Percentiles rank a stretch among this genome's conserved stretches.
Evolutionary conservation across 129 eudicot species (phyloP).

Genomic region (Chrysanthemum lavandulifolium): DNA sequence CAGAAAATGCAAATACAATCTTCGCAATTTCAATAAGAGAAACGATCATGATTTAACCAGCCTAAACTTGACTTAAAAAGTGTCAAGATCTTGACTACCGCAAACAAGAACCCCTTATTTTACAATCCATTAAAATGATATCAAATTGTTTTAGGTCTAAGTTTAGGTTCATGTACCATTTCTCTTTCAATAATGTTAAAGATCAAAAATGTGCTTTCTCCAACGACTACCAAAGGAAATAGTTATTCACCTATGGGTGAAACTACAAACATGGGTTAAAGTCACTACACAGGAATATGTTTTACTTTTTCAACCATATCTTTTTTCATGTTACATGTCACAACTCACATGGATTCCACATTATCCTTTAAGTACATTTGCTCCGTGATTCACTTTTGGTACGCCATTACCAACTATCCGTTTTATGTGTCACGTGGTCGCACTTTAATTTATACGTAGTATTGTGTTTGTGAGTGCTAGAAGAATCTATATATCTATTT

Average conservation of each 20-base stretch:
- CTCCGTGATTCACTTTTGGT: slow-evolving; percentile 20
- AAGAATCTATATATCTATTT: background rate
- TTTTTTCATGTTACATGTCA: slow-evolving; percentile 17
- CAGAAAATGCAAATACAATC: no score
- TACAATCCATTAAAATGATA: no score
- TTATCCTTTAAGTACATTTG: background rate
- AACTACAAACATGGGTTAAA: background rate
- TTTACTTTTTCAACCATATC: background rate
- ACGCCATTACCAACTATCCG: slow-evolving; percentile 5
- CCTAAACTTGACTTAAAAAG: no score
- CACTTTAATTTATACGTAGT: background rate
- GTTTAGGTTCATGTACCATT: no score
- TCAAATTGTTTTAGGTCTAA: no score
- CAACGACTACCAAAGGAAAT: background rate
- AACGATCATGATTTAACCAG: no score
- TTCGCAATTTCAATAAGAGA: background rate
- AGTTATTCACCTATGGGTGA: background rate
- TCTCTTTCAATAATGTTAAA: background rate
- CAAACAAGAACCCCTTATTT: no score
- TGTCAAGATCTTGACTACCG: no score
- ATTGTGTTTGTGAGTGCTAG: slow-evolving; percentile 9
- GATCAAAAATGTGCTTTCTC: background rate
- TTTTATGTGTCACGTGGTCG: slow-evolving; percentile 26
- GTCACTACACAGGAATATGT: background rate
- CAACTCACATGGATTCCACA: slow-evolving; percentile 7